Base-by-base conservation (phyloP, 1,139 yeast species). In the Hansenula sp. region DNA sequence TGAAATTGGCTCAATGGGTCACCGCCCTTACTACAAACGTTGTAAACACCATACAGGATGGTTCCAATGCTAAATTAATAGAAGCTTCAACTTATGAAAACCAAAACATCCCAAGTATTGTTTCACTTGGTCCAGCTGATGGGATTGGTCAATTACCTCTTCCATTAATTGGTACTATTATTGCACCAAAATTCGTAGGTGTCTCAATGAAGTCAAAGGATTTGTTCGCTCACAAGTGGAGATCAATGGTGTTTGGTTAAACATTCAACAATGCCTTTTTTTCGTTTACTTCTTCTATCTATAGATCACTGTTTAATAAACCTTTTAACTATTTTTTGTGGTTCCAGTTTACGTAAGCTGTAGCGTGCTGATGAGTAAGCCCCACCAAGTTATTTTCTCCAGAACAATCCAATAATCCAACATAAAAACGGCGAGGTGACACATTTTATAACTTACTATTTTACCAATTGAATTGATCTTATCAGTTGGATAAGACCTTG, bases 91-190 rank as follows among this genome's bases (percentile, higher is more conserved):
- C 35, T 4, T 33, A 17, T 16, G 17, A 19, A 6, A 12, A 21
- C 15, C 16, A 36, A 25, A 9, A 12, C 6, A 17, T 36, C 15
- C 17, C 30, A 11, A 15, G 28, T 31, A 27, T 24, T 18, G 19
- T 31, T 7, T 18, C 37, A 10, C 28, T 41, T 8, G 62, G 62
- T 7, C 53, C 53, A 19, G 30, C 40, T 1, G 11, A 40, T 36
- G 62, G 56, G 6, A 44, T 44, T 19, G 63, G 60, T 18, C 61
- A 59, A 31, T 0, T 42, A 4, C 43, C 44, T 4, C n/a, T 55
- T 2, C 57, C 59, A 5, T 21, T 50, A 13, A 40, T 55, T 7
- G 52, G 55, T 2, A 19, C 36, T 12, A 5, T 45, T 8, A 11
- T 18, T 10, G 17, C 41, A 5, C 59, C 60, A 11, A 41, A 40